Conservation (phyloP, 805 yeast species). For the Lachancea meyersii region DNA sequence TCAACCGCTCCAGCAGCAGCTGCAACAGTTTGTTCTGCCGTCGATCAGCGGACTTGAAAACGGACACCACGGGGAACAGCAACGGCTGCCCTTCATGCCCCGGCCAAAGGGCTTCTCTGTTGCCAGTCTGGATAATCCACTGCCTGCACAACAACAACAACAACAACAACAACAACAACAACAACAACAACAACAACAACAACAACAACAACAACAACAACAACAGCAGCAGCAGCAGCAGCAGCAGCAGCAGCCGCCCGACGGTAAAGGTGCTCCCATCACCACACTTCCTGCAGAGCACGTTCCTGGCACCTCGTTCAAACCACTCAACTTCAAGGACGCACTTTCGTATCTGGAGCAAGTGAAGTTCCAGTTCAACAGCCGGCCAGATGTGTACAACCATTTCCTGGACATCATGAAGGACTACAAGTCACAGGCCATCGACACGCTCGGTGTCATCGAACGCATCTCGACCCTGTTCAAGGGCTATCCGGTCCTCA, state of each 20-base stretch:
- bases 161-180: constrained; percentile 11
- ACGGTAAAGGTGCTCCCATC: constrained; percentile 8
- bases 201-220: constrained; percentile 17
- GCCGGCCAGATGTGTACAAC: constrained; percentile 93
- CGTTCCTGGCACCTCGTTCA: constrained; percentile 36
- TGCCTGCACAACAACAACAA: constrained; percentile 20
- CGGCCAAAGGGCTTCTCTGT: constrained; percentile 21
- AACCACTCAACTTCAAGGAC: constrained; percentile 91
- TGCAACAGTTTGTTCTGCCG: constrained; percentile 6
- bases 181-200: constrained; percentile 13
- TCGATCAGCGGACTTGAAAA: constrained; percentile 8
- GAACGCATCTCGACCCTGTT: constrained; percentile 88
- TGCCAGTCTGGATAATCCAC: constrained; percentile 29
- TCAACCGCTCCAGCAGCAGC: constrained; percentile 3
- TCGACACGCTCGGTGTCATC: constrained; percentile 97
- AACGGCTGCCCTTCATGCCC: constrained; percentile 6
- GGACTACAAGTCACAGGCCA: constrained; percentile 92
- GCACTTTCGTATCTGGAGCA: constrained; percentile 93
- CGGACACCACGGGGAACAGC: constrained; percentile 3
- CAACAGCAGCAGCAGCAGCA: constrained; percentile 11
- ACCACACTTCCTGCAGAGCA: constrained; percentile 38
- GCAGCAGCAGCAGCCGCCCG: constrained; percentile 16
- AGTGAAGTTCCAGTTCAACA: constrained; percentile 85
- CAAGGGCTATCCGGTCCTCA: constrained; percentile 86
- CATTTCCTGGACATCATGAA: constrained; percentile 97